A percentile compares a stretch with the other conserved stretches of the same genome.
phyloP scores from a whole-genome alignment of 129 eudicot species.

The Smallanthus sonchifolius region DNA sequence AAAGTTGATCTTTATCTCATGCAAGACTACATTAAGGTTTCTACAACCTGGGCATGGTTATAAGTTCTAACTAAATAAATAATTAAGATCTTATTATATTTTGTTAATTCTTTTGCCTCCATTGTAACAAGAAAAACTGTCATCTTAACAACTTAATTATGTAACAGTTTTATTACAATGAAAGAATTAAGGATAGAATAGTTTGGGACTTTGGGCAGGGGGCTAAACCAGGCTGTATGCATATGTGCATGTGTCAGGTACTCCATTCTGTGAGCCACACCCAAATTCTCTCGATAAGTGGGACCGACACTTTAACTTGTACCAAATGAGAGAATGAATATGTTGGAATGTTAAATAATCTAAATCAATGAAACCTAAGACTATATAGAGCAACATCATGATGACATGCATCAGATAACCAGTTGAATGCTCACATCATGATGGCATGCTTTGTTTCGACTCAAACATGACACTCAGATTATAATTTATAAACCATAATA shows the following conservation, averaged over 20 bases:
- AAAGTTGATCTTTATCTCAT: slow-evolving; percentile 20
- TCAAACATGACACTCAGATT: background rate
- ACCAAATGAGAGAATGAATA: background rate
- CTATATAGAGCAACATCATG: slow-evolving; percentile 1
- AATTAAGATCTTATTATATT: background rate
- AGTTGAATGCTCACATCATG: background rate
- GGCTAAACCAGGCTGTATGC: background rate
- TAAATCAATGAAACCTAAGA: slow-evolving; percentile 2
- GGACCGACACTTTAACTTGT: background rate
- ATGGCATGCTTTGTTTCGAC: background rate
- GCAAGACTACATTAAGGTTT: background rate
- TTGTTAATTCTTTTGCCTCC: background rate
- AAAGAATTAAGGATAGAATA: slow-evolving; percentile 1
- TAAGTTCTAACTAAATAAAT: background rate
- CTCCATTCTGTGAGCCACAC: background rate
- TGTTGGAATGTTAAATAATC: slow-evolving; percentile 1
- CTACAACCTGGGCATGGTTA: slow-evolving; percentile 11
- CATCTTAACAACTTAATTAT: background rate
- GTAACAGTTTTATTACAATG: background rate
- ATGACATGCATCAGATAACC: slow-evolving; percentile 8
- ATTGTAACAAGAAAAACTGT: background rate
- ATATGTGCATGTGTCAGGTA: background rate
- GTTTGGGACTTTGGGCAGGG: background rate
- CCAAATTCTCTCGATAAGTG: background rate
- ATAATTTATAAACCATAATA: background rate